Conservation (phyloP, 768 basidiomycete genomes). For the Termitomyces eurrhizus region DNA sequence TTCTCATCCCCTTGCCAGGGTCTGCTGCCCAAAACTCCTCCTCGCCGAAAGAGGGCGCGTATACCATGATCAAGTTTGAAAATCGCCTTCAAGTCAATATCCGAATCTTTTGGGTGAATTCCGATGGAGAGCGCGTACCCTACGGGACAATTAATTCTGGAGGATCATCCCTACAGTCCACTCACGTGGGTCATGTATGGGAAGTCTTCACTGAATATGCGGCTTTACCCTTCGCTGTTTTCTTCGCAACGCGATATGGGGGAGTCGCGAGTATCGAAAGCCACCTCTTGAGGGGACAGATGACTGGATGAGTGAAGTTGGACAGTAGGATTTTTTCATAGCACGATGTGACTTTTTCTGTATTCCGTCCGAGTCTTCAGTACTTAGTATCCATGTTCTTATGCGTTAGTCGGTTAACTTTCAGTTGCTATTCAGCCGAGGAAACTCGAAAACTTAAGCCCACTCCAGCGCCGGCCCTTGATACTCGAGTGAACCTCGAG, state of each 20-base stretch:
- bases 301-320: neutral
- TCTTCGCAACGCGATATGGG: neutral
- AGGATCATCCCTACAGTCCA: constrained; percentile 2
- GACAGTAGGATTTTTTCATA: neutral
- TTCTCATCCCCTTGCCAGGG: neutral
- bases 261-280: neutral
- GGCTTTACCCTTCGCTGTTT: constrained; percentile 3
- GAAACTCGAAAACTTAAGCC: no score
- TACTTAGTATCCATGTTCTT: neutral
- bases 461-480: no score
- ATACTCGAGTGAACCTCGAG: no score
- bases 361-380: neutral
- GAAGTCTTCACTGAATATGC: neutral
- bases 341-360: neutral
- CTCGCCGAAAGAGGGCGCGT: no score
- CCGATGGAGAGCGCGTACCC: neutral
- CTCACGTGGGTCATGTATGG: constrained; percentile 11
- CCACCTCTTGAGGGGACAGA: neutral
- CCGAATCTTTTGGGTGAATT: constrained; percentile 5
- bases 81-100: constrained; percentile 10
- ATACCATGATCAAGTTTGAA: constrained; percentile 12
- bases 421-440: no score
- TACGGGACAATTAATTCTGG: constrained; percentile 3
- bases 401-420: neutral
- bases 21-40: no score